Base-by-base conservation (phyloP, 176 grass and related monocot species). In the Phoenix roebelenii region DNA sequence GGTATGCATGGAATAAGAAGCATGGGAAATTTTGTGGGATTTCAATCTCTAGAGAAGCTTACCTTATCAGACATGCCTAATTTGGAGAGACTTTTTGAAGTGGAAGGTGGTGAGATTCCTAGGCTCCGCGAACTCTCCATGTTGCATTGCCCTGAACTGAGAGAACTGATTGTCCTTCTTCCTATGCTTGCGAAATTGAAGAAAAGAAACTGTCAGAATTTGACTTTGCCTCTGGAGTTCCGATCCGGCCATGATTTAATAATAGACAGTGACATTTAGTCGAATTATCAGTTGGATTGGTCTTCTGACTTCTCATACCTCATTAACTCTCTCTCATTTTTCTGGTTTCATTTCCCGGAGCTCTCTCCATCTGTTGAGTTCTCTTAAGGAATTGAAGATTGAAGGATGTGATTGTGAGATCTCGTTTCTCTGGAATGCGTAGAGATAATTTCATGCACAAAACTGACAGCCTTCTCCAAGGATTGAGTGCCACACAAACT, bases 111-210 rank as follows among this genome's bases (percentile, higher is more conserved):
- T 61, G 25, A 18, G 24, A 57, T 80, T 30, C 29, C 35, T 16
- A 23, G 16, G 1, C 49, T 80, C 4, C 22, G 7, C 15, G 53
- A 67, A 25, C 52, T 80, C 15, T 23, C 15, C 49, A 55, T 73
- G 12, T 22, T 50, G 54, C 49, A 74, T 26, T 74, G 77, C 20
- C 63, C 77, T 32, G 24, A 51, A 35, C 73, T 80, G 25, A 4
- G 15, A 5, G 7, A 68, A 68, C 26, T 32, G 25, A 23, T 12
- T 19, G 52, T 56, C 0, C 26, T 68, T 18, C 18, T 26, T 23
- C 55, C 18, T 15, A 35, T 25, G 7, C 52, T 68, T 7, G 17
- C 44, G 44, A 39, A 19, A 5, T 3, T 32, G 12, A 25, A 68
- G 5, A 35, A 56, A 18, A 68, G 9, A 55, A 20, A 68, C 14